Evolutionary conservation across 2,329 filamentous ascomycete genomes (phyloP).

Genomic region (Arthrocladium fulminans): DNA sequence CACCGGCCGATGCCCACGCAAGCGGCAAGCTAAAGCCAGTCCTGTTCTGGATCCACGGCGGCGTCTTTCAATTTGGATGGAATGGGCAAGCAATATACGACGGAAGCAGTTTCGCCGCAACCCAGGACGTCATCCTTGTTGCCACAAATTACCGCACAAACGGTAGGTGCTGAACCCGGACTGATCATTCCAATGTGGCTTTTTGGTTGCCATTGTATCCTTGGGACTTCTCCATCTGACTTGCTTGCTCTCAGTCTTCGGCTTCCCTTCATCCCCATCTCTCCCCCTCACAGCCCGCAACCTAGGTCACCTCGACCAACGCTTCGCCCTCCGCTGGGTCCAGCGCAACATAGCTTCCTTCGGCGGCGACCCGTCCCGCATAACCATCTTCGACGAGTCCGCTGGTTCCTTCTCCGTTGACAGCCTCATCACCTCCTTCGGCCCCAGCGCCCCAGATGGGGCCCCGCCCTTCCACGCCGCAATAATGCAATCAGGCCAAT

Average conservation of each 20-base stretch:
- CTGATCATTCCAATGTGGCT: background rate
- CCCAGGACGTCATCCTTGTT: conserved; percentile 30
- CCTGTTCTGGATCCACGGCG: conserved; percentile 36
- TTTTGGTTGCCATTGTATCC: background rate
- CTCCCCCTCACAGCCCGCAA: conserved; percentile 28
- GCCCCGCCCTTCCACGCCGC: conserved; percentile 24
- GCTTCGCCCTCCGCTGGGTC: conserved; percentile 32
- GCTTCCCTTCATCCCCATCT: conserved; percentile 32
- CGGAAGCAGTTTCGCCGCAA: conserved; percentile 29
- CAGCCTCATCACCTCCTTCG: conserved; percentile 20
- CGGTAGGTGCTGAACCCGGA: conserved; percentile 6
- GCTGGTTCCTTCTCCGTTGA: conserved; percentile 25
- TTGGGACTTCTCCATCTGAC: background rate
- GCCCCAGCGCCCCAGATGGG: conserved; percentile 10
- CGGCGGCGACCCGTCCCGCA: conserved; percentile 28
- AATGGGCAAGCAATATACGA: conserved; percentile 27
- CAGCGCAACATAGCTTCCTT: conserved; percentile 31
- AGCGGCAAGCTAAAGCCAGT: conserved; percentile 26
- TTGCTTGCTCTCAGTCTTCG: conserved; percentile 26
- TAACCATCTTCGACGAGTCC: conserved; percentile 34
- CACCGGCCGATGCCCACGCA: conserved; percentile 23
- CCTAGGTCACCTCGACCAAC: conserved; percentile 29
- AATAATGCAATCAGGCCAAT: conserved; percentile 25
- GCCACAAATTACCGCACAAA: conserved; percentile 30
- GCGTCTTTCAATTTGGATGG: conserved; percentile 29